A percentile compares a stretch with the other conserved stretches of the same genome.
phyloP scores from a whole-genome alignment of 2,329 filamentous ascomycete species.

The Pseudocercospora fuligena region DNA sequence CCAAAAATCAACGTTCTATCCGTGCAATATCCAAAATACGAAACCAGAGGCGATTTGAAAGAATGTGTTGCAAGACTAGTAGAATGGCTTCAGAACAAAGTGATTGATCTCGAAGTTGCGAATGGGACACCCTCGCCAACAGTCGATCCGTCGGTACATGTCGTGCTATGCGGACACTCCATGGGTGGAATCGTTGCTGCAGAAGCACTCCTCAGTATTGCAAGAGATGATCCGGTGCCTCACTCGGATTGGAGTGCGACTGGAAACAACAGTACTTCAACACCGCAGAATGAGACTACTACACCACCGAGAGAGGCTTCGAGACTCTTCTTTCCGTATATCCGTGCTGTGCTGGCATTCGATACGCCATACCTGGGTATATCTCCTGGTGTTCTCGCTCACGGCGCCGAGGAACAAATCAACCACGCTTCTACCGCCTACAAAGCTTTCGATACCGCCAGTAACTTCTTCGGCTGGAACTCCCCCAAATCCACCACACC shows the following conservation, averaged over 20 bases:
- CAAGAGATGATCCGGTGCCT: conserved; percentile 63
- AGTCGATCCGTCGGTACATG: conserved; percentile 81
- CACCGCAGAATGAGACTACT: neutral
- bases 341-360: conserved; percentile 69
- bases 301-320: conserved; percentile 17
- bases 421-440: conserved; percentile 73
- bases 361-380: conserved; percentile 84
- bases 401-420: conserved; percentile 82
- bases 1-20: conserved; percentile 71
- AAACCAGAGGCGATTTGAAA: conserved; percentile 77
- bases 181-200: conserved; percentile 94
- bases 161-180: conserved; percentile 82
- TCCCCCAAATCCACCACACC: conserved; percentile 29
- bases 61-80: conserved; percentile 74
- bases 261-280: conserved; percentile 8
- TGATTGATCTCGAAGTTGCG: conserved; percentile 91
- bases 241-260: conserved; percentile 2
- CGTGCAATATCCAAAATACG: conserved; percentile 78
- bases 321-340: conserved; percentile 85
- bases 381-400: conserved; percentile 77
- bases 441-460: conserved; percentile 67
- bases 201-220: conserved; percentile 78
- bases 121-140: conserved; percentile 81
- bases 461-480: conserved; percentile 58
- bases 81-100: conserved; percentile 85